phyloP scores from a whole-genome alignment of 2,329 filamentous ascomycete species.

The Arachnomyces sp. region DNA sequence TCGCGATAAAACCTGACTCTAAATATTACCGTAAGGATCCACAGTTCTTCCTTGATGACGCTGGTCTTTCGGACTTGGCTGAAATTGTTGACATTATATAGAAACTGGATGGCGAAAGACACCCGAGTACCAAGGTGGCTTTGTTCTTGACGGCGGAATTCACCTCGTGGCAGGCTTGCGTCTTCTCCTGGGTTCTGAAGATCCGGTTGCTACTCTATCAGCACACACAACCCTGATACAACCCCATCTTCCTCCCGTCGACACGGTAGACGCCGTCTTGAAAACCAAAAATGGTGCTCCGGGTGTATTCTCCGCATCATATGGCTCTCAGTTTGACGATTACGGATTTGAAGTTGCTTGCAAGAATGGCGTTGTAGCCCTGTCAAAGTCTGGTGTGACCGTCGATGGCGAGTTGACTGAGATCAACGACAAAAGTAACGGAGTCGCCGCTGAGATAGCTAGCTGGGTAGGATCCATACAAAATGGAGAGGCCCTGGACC shows the following conservation, averaged over 20 bases:
- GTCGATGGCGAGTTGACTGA: slow-evolving; percentile 33
- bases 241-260: slow-evolving; percentile 47
- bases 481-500: background rate
- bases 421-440: slow-evolving; percentile 36
- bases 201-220: slow-evolving; percentile 37
- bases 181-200: slow-evolving; percentile 39
- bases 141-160: slow-evolving; percentile 52
- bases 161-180: slow-evolving; percentile 49
- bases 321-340: slow-evolving; percentile 45
- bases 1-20: slow-evolving; percentile 38
- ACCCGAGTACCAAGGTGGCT: slow-evolving; percentile 52
- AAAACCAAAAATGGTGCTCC: slow-evolving; percentile 41
- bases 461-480: slow-evolving; percentile 42
- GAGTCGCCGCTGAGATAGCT: background rate
- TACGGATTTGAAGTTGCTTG: slow-evolving; percentile 44
- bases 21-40: slow-evolving; percentile 44
- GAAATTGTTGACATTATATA: slow-evolving; percentile 10
- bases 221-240: slow-evolving; percentile 46
- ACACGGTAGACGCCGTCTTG: slow-evolving; percentile 49
- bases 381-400: slow-evolving; percentile 31
- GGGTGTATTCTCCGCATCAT: slow-evolving; percentile 45
- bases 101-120: slow-evolving; percentile 51
- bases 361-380: slow-evolving; percentile 43
- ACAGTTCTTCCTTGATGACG: background rate
- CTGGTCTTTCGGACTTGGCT: background rate